These are phyloP conservation scores for Xylaria arbuscula DNA, from an alignment of 2,329 filamentous ascomycete genomes.

Conservation along the genomic window DNA sequence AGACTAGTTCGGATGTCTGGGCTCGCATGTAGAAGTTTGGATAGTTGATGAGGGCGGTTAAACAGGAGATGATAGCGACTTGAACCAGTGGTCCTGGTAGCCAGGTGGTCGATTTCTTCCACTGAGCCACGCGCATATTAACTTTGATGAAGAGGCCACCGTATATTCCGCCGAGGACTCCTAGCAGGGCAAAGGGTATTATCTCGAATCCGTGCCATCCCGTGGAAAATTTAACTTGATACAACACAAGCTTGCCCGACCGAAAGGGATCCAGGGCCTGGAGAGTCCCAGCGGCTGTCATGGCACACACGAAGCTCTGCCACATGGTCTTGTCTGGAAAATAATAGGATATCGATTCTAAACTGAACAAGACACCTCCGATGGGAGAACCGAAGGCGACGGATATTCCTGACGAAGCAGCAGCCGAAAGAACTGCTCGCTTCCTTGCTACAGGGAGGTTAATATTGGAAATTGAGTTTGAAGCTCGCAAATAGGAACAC, in stretches of 20 bases:
- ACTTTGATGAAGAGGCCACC: conserved; percentile 94
- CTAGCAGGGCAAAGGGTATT: conserved; percentile 85
- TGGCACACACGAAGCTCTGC: conserved; percentile 99
- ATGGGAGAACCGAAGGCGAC: conserved; percentile 94
- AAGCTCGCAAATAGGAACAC: conserved; percentile 29
- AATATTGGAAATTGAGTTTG: neutral
- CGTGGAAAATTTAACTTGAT: conserved; percentile 92
- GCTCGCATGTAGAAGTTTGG: conserved; percentile 97
- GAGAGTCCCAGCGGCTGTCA: conserved; percentile 95
- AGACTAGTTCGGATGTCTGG: conserved; percentile 90
- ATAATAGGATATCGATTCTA: conserved; percentile 97
- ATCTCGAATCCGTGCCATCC: conserved; percentile 97
- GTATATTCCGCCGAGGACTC: conserved; percentile 91
- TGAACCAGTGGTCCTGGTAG: conserved; percentile 81
- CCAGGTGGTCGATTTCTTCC: conserved; percentile 75
- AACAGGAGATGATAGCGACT: conserved; percentile 79
- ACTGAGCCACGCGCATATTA: conserved; percentile 87
- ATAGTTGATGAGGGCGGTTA: conserved; percentile 92
- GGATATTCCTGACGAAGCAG: conserved; percentile 89
- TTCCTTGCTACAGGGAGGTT: conserved; percentile 74
- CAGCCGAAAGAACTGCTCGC: conserved; percentile 89
- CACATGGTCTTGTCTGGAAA: conserved; percentile 99
- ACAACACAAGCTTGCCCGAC: conserved; percentile 93
- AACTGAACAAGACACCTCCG: conserved; percentile 88
- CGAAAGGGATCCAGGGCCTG: conserved; percentile 95